phyloP scores from a whole-genome alignment of 495 filamentous ascomycete genomes.

The Pyrenula massariospora region DNA sequence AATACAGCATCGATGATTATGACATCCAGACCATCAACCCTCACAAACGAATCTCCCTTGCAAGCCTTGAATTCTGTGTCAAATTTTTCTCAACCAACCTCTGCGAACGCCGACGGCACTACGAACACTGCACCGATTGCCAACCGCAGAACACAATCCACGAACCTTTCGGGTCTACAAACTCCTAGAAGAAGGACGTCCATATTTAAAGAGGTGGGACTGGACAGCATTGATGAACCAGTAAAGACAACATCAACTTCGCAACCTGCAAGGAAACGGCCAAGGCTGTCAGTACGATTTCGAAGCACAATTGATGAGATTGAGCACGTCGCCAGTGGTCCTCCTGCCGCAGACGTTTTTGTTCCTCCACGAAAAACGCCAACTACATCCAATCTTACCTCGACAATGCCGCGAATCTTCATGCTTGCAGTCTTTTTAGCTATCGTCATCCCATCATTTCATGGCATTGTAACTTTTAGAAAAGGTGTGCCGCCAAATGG shows the following conservation, averaged over 20 bases:
- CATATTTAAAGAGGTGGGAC: conserved; percentile 6
- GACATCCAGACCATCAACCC: too few relatives aligned
- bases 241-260: neutral
- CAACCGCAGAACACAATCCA: too few relatives aligned
- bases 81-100: too few relatives aligned
- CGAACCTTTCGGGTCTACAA: too few relatives aligned
- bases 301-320: neutral
- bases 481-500: conserved; percentile 8
- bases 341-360: conserved; percentile 1
- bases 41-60: too few relatives aligned
- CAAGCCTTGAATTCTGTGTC: too few relatives aligned
- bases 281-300: neutral
- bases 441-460: conserved; percentile 9
- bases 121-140: too few relatives aligned
- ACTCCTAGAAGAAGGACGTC: neutral
- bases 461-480: conserved; percentile 6
- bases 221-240: conserved; percentile 1
- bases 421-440: conserved; percentile 9
- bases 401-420: conserved; percentile 5
- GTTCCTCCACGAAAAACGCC: neutral
- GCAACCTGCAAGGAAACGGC: neutral
- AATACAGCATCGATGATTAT: too few relatives aligned
- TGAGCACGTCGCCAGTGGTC: neutral
- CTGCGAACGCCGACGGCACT: too few relatives aligned
- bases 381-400: neutral